Percentiles rank a stretch among this genome's conserved stretches.
These are phyloP conservation scores for Lepidium aucheri DNA, from an alignment of 345 rosid species.

Conservation along the genomic window DNA sequence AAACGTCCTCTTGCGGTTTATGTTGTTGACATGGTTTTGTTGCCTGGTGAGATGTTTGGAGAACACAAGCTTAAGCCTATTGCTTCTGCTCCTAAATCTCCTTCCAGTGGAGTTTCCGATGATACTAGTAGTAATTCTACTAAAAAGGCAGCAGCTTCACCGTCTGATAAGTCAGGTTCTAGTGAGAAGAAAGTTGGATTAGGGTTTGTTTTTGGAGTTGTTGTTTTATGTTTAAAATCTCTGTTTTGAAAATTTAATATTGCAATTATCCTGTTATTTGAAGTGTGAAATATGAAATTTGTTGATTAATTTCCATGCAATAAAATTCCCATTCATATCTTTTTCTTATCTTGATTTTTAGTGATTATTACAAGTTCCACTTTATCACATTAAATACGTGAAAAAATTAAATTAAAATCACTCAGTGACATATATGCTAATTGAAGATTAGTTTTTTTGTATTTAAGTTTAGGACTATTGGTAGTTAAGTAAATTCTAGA, in stretches of 20 bases:
- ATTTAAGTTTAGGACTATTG: too few relatives aligned
- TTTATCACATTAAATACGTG: neutral
- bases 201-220: conserved; percentile 45
- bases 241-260: conserved; percentile 25
- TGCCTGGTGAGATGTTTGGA: conserved; percentile 57
- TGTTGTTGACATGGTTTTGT: conserved; percentile 67
- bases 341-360: too few relatives aligned
- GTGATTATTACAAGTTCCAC: neutral
- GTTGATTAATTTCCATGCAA: neutral
- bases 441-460: too few relatives aligned
- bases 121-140: neutral
- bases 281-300: neutral
- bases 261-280: neutral
- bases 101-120: conserved; percentile 6
- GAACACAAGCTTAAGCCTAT: conserved; percentile 32
- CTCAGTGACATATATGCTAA: too few relatives aligned
- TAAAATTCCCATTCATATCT: neutral
- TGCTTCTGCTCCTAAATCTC: conserved; percentile 33
- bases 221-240: conserved; percentile 42
- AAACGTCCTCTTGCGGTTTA: conserved; percentile 62
- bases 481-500: too few relatives aligned
- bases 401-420: too few relatives aligned
- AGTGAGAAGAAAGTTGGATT: conserved; percentile 29
- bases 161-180: conserved; percentile 26
- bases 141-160: conserved; percentile 28